Evolutionary conservation across 108 stramenopile genomes (phyloP), one percentile per base, ranked within the genome.

Genomic region (Aurantiochytrium sp.): DNA sequence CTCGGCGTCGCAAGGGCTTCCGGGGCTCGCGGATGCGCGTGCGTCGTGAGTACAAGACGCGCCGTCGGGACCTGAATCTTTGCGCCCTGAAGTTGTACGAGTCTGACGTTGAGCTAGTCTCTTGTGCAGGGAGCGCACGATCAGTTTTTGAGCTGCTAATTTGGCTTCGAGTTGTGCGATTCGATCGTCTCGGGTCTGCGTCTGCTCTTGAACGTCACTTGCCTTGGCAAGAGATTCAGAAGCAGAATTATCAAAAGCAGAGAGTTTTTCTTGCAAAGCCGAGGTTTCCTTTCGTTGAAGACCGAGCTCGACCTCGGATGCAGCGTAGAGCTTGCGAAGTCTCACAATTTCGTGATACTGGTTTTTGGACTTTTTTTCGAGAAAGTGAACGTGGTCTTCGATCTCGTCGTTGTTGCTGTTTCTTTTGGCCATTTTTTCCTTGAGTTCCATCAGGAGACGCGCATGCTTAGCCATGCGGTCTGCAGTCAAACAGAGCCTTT

Each of bases 281-380:
- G 12, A 14, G n/a, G n/a, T 53, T 18, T 47, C 23, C 28, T 83
- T 53, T 83, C 76, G 76, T 4, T 83, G n/a, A 53, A 53, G 6
- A 4, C 23, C 12, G 51, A 47, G 76, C 76, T 83, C 49, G 3
- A 83, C n/a, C 4, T 83, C 76, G n/a, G 45, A 25, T n/a, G 45
- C 51, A 12, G 19, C 6, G 23, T 16, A 53, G 2, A 83, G 44
- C 19, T 53, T 83, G 19, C 76, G 76, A 23, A 83, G 51, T 45
- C 76, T 43, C 6, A 83, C 6, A 53, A 83, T 83, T 35, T 83
- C 76, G n/a, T 53, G 76, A 53, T 83, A 83, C 76, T 83, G 76
- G 2, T 83, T 28, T 25, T 53, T 83, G 25, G 76, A 12, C 51
- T 83, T 47, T 3, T 12, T 83, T 23, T 83, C 76, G 43, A 83